These are phyloP conservation scores for Epichloe scottii DNA, from an alignment of 2,329 filamentous ascomycete genomes.

Conservation along the genomic window DNA sequence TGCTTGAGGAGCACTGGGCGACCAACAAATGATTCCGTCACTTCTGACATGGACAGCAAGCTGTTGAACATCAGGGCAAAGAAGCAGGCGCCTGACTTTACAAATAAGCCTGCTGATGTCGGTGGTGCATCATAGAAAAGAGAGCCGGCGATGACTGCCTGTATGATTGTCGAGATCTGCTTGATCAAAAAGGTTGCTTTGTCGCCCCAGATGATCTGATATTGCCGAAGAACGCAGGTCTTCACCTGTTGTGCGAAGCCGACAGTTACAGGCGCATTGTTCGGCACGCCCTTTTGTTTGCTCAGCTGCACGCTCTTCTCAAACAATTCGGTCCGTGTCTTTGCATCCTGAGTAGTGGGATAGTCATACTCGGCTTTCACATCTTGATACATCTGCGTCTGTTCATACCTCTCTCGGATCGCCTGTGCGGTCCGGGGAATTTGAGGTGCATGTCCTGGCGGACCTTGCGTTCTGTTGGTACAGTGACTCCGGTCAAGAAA, in stretches of 20 bases:
- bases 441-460: slow-evolving; percentile 23
- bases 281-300: slow-evolving; percentile 40
- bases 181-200: slow-evolving; percentile 52
- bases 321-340: slow-evolving; percentile 40
- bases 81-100: slow-evolving; percentile 52
- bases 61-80: slow-evolving; percentile 50
- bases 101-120: slow-evolving; percentile 47
- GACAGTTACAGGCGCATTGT: slow-evolving; percentile 43
- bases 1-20: slow-evolving; percentile 48
- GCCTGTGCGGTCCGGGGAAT: slow-evolving; percentile 32
- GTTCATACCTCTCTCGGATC: slow-evolving; percentile 32
- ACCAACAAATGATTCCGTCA: slow-evolving; percentile 48
- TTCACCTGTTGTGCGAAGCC: slow-evolving; percentile 42
- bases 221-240: slow-evolving; percentile 45
- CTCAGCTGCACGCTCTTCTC: slow-evolving; percentile 36
- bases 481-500: slow-evolving; percentile 52
- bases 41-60: slow-evolving; percentile 52
- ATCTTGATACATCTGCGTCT: slow-evolving; percentile 32
- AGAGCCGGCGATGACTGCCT: slow-evolving; percentile 52
- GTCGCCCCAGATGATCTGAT: slow-evolving; percentile 53
- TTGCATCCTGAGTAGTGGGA: slow-evolving; percentile 35
- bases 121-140: slow-evolving; percentile 53
- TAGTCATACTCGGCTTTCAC: slow-evolving; percentile 48
- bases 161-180: slow-evolving; percentile 41
- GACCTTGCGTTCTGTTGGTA: slow-evolving; percentile 56